Conservation (phyloP, 192 early-diverging fungal species). For the Coemansia sp. region DNA sequence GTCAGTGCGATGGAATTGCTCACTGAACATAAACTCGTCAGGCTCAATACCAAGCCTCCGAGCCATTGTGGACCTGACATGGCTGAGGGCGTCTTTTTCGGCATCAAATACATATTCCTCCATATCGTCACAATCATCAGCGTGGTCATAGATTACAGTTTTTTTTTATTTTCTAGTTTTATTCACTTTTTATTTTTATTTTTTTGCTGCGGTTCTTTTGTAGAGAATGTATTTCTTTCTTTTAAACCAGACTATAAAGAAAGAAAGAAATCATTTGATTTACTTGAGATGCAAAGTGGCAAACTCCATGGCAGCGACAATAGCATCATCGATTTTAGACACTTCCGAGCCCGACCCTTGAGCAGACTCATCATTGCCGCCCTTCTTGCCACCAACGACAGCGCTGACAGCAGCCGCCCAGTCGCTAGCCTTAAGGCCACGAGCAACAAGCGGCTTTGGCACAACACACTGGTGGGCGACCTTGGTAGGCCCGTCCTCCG, state of each 20-base stretch:
- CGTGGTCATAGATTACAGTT: too few relatives aligned
- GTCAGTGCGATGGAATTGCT: neutral
- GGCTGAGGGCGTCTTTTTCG: neutral
- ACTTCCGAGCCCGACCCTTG: constrained; percentile 82
- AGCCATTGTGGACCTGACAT: neutral
- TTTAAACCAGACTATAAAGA: neutral
- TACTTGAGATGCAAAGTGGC: constrained; percentile 62
- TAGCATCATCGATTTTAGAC: constrained; percentile 70
- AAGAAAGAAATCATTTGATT: neutral
- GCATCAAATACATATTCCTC: neutral
- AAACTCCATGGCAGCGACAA: constrained; percentile 73
- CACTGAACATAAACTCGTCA: neutral
- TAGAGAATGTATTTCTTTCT: neutral
- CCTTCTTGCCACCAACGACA: constrained; percentile 87
- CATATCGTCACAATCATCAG: neutral
- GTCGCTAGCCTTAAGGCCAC: constrained; percentile 86
- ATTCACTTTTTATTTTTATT: too few relatives aligned
- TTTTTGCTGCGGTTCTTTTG: too few relatives aligned
- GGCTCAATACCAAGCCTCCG: neutral
- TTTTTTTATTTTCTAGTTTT: neutral
- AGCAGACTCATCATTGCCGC: constrained; percentile 93
- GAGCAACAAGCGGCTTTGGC: constrained; percentile 68
- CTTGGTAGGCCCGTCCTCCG: constrained; percentile 70
- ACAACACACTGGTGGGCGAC: constrained; percentile 86
- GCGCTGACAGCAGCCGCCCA: constrained; percentile 88